Base-by-base conservation (phyloP, 371 early-diverging fungal species). In the Mucor racemosus region DNA sequence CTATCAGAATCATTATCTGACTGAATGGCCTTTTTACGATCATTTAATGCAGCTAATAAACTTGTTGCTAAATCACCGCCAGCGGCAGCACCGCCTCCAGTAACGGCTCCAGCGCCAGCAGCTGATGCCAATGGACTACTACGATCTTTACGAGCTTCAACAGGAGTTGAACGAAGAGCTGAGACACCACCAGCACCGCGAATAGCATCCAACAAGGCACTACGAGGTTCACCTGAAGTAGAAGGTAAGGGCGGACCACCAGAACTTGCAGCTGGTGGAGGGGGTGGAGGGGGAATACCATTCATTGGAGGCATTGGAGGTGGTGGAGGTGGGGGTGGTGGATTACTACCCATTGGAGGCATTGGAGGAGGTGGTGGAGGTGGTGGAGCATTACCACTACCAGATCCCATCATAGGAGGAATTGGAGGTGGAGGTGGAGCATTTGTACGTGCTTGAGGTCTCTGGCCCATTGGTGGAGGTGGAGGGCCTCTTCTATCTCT, bases 131-230 rank as follows among this genome's bases (percentile, higher is more conserved):
- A 35, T 9, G 82, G 79, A 17, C 41, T 57, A 66, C 79, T 79
- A 5, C 76, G 67, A 35, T 79, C 79, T 17, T 59, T 67, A 7
- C 63, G 60, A 31, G 63, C 58, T 41, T 77, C 76, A 8, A 62
- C 58, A 8, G 78, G 76, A 15, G 75, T 76, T n/a, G 57, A 67
- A 15, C 72, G 67, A 1, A 82, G 64, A 9, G 73, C 39, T 3
- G 63, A 50, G 10, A 82, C 60, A 62, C 82, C 82, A 35, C 83
- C 83, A 10, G 83, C 74, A 42, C 66, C 64, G 26, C 83, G 74
- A 46, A 82, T 82, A 19, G 80, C 75, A 19, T 73, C 80, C 42
- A 82, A 39, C 31, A 82, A 60, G n/a, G 73, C 77, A n/a, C 62
- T 65, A 31, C 78, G 75, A 31, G 73, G 68, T 33, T 66, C 72